Percentiles rank a stretch among this genome's conserved stretches.
Conservation (phyloP, 176 grass and related monocot genomes). For the Thinopyrum elongatum region DNA sequence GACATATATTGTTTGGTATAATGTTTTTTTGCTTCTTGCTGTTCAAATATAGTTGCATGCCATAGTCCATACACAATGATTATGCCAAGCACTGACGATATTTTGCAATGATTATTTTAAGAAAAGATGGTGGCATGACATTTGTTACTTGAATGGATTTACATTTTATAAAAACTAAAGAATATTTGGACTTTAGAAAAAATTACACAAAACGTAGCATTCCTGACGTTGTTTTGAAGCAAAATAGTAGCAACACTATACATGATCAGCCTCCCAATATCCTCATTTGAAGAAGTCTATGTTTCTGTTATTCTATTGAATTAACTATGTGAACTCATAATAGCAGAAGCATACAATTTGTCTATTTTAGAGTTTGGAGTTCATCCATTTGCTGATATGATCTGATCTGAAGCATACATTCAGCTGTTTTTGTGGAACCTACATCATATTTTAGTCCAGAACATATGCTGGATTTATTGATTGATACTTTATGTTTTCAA, state of each 20-base stretch:
- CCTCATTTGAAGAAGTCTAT: neutral
- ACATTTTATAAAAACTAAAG: neutral
- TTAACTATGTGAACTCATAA: neutral
- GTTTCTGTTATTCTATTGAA: neutral
- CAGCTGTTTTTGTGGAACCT: neutral
- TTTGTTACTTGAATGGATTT: neutral
- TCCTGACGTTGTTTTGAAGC: neutral
- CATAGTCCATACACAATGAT: neutral
- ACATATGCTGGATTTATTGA: neutral
- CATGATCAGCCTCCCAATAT: neutral
- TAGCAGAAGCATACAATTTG: neutral
- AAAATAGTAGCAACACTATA: conserved; percentile 3
- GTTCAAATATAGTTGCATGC: conserved; percentile 3
- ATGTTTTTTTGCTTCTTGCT: neutral
- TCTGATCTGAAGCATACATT: neutral
- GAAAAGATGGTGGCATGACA: neutral
- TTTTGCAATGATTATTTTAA: neutral
- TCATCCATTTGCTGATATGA: conserved; percentile 9
- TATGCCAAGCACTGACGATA: neutral
- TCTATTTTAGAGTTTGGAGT: neutral
- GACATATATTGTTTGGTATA: neutral
- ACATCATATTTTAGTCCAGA: neutral
- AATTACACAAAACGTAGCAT: neutral
- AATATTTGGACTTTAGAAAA: neutral
- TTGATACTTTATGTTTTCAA: conserved; percentile 13